Base-by-base conservation (phyloP, 139 green algal genomes). In the Zygnema cylindricum region DNA sequence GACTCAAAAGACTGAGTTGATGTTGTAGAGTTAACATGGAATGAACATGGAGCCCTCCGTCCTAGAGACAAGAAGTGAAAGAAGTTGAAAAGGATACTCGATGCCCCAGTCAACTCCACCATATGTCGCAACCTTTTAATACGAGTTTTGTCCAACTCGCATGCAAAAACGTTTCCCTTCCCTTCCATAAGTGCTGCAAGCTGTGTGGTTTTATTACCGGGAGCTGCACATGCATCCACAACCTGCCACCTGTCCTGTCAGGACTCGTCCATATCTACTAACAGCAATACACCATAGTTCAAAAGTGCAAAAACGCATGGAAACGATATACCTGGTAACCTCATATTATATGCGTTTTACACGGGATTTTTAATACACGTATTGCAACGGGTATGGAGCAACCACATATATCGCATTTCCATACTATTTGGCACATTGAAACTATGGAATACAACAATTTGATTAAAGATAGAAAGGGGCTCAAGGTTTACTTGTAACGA, bases 201-300 rank as follows among this genome's bases (percentile, higher is more conserved):
- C 84, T 99, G 97, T 0, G 96, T 99, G 0, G 97, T 99, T 89
- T 99, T 99, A 94, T 99, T 99, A 69, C 97, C 97, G 0, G 97
- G 97, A 1, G 97, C 97, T 0, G 97, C 96, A 88, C 97, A 99
- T 54, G 93, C 95, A 92, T 99, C 97, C 76, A 99, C 43, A 22
- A 98, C 87, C 39, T 87, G 82, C 43, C 79, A 76, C 35, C 73
- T n/a, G n/a, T n/a, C n/a, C 30, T 73, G 57, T n/a, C 30, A 73
- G 57, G 30, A 73, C 57, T 73, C 57, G 57, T n/a, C 30, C 57
- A 73, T n/a, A 73, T n/a, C 57, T n/a, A 73, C 30, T n/a, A 30
- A 73, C 30, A 73, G 57, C 30, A 73, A n/a, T 73, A 73, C 30
- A 73, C n/a, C 30, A n/a, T 73, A 73, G n/a, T n/a, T n/a, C n/a